These are phyloP conservation scores for Colletotrichum destructivum DNA, from an alignment of 2,329 filamentous ascomycete genomes.

Conservation along the genomic window DNA sequence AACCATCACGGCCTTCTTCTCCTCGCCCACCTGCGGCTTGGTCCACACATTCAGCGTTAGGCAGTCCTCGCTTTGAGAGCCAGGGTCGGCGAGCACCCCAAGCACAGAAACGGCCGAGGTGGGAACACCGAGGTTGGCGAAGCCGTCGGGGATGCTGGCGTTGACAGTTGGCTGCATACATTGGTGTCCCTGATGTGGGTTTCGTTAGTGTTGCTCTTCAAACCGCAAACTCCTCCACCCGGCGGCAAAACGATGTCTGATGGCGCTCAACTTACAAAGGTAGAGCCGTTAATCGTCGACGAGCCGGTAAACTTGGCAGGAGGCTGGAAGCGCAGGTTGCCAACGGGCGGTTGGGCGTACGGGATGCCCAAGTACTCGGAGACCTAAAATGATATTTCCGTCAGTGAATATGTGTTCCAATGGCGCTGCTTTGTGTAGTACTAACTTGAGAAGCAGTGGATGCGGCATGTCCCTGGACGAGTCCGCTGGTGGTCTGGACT, in stretches of 20 bases:
- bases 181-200: slow-evolving; percentile 25
- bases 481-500: slow-evolving; percentile 33
- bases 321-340: slow-evolving; percentile 62
- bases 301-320: slow-evolving; percentile 13
- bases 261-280: slow-evolving; percentile 32
- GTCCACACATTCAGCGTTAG: slow-evolving; percentile 63
- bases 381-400: slow-evolving; percentile 5
- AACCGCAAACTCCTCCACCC: background rate
- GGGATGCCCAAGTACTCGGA: slow-evolving; percentile 55
- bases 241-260: no score
- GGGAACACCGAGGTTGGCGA: slow-evolving; percentile 17
- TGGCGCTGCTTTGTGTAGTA: no score
- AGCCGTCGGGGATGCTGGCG: slow-evolving; percentile 43
- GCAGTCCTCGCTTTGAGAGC: slow-evolving; percentile 55
- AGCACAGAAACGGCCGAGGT: slow-evolving; percentile 13
- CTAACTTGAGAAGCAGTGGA: slow-evolving; percentile 20
- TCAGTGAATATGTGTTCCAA: background rate
- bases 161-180: slow-evolving; percentile 30
- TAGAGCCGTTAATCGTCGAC: slow-evolving; percentile 19
- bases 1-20: slow-evolving; percentile 59
- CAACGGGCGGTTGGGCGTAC: slow-evolving; percentile 49
- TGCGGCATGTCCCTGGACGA: slow-evolving; percentile 31
- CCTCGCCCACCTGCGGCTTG: slow-evolving; percentile 49
- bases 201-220: background rate
- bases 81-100: slow-evolving; percentile 9